Conservation (phyloP, 2,329 filamentous ascomycete genomes). For the Nemania abortiva region DNA sequence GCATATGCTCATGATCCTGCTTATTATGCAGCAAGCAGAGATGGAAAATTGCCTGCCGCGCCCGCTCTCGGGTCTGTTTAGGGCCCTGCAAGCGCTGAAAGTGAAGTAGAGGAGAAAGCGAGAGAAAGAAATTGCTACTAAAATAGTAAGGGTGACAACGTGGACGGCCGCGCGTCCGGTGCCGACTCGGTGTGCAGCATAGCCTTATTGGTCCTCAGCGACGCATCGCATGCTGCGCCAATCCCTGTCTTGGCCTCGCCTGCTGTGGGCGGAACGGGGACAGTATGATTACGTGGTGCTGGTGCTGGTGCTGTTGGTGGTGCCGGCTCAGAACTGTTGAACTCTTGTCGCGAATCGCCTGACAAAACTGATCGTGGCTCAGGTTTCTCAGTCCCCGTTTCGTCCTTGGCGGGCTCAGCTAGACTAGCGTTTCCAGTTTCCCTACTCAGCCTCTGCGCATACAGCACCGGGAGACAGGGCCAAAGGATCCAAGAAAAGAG, state of each 20-base stretch:
- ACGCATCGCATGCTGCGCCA: slow-evolving; percentile 8
- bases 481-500: not conserved
- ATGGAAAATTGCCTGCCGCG: not conserved
- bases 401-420: slow-evolving; percentile 8
- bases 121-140: slow-evolving; percentile 7
- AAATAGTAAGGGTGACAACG: slow-evolving; percentile 23
- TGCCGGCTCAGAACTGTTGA: not conserved
- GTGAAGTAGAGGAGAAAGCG: not conserved
- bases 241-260: slow-evolving; percentile 21
- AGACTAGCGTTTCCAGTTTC: slow-evolving; percentile 18
- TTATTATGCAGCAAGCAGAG: not conserved
- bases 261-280: not conserved
- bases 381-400: slow-evolving; percentile 35
- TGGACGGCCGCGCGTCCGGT: slow-evolving; percentile 35
- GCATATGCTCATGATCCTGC: not conserved
- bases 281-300: not conserved
- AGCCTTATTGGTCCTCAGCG: slow-evolving; percentile 10
- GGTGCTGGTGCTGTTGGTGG: no score
- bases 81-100: not conserved
- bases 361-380: slow-evolving; percentile 41
- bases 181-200: slow-evolving; percentile 4
- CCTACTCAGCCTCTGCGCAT: not conserved
- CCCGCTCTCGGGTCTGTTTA: not conserved
- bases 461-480: no score
- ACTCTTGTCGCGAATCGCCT: slow-evolving; percentile 25